Percentiles rank a stretch among this genome's conserved stretches.
These are phyloP conservation scores for Globisporangium alternatum DNA, from an alignment of 352 stramenopile species.

Conservation along the genomic window DNA sequence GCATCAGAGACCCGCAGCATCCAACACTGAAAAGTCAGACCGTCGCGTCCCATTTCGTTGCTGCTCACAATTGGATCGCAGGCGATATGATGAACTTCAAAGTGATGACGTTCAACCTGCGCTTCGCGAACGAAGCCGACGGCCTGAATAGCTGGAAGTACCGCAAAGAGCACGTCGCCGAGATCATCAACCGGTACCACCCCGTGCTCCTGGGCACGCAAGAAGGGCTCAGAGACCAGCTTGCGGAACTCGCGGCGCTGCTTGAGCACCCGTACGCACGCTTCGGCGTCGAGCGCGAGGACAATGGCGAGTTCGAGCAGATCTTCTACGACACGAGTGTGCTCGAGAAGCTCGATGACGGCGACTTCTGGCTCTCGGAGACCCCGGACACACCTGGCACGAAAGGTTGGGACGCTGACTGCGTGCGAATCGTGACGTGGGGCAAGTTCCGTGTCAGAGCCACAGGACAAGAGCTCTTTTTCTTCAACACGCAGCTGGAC, in stretches of 20 bases:
- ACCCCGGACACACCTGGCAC: conserved; percentile 49
- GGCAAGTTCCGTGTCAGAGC: conserved; percentile 58
- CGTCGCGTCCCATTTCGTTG: too few relatives aligned
- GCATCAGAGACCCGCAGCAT: too few relatives aligned
- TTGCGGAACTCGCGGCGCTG: conserved; percentile 52
- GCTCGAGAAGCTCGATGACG: conserved; percentile 49
- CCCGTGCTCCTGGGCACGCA: conserved; percentile 71
- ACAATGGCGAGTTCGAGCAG: conserved; percentile 76
- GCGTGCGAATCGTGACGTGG: conserved; percentile 72
- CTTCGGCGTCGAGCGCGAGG: conserved; percentile 65
- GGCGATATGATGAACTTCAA: conserved; percentile 37
- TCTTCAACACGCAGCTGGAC: conserved; percentile 81
- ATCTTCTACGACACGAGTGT: conserved; percentile 73
- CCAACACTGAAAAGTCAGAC: too few relatives aligned
- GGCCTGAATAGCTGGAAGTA: conserved; percentile 63
- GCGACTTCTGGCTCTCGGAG: conserved; percentile 79
- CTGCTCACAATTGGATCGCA: too few relatives aligned
- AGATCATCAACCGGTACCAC: conserved; percentile 76
- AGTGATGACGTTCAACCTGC: conserved; percentile 83
- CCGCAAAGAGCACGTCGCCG: conserved; percentile 68
- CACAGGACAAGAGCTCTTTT: conserved; percentile 64
- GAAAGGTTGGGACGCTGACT: conserved; percentile 61
- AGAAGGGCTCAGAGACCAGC: conserved; percentile 67
- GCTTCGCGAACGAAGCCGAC: conserved; percentile 61
- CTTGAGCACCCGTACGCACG: conserved; percentile 65